These are phyloP conservation scores for Rhodotorula paludigena DNA, from an alignment of 768 basidiomycete species.

Conservation along the genomic window DNA sequence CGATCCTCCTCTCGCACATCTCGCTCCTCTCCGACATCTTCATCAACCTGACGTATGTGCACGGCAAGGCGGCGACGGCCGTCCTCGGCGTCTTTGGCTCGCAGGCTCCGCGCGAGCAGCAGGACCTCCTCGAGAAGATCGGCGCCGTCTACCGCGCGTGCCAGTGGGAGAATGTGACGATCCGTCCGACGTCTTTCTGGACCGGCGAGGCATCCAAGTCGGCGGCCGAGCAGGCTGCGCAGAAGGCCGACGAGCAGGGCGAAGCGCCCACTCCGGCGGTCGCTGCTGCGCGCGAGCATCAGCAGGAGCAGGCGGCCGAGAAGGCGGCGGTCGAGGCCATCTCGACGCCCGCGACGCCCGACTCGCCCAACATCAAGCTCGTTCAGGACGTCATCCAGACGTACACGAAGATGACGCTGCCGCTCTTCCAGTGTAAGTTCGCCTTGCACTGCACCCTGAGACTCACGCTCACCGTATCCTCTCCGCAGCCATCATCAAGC, in stretches of 20 bases:
- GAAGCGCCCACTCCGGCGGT: background rate
- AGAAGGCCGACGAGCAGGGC: background rate
- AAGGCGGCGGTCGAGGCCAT: conserved; percentile 27
- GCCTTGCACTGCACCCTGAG: conserved; percentile 47
- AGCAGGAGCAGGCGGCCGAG: conserved; percentile 27
- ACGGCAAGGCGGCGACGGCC: conserved; percentile 68
- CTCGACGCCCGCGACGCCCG: conserved; percentile 26
- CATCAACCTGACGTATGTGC: conserved; percentile 71
- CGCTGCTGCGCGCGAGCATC: conserved; percentile 3
- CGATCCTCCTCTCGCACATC: conserved; percentile 70
- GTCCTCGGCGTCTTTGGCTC: conserved; percentile 71
- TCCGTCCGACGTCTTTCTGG: conserved; percentile 53
- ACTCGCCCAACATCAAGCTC: conserved; percentile 60
- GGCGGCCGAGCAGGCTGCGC: conserved; percentile 49
- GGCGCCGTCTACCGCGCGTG: conserved; percentile 75
- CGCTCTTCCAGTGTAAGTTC: conserved; percentile 70
- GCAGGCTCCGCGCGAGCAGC: conserved; percentile 51
- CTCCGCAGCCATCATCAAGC: conserved; percentile 64
- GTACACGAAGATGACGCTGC: conserved; percentile 66
- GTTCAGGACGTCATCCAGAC: conserved; percentile 75
- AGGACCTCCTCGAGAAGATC: conserved; percentile 63
- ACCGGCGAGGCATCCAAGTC: conserved; percentile 49
- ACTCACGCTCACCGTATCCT: background rate
- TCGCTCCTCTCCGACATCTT: conserved; percentile 83
- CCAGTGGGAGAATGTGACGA: conserved; percentile 78